A percentile compares a stretch with the other conserved stretches of the same genome.
Evolutionary conservation across 1,139 yeast species (phyloP).

Genomic region (Sugiyamaella pinicola): DNA sequence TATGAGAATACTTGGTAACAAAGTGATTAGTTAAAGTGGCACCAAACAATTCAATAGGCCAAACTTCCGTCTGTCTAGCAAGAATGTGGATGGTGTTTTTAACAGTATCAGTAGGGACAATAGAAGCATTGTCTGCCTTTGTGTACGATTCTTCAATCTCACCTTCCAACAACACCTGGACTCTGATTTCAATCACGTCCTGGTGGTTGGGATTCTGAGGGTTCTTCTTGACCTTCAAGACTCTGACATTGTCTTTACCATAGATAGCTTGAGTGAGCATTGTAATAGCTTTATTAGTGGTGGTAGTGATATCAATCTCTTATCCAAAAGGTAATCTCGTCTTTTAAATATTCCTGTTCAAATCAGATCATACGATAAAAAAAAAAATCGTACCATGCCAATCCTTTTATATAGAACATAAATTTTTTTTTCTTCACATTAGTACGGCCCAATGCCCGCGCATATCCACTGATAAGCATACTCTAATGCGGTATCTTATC

Average conservation of each 20-base stretch:
- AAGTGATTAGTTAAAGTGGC: conserved; percentile 83
- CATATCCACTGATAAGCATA: conserved; percentile 6
- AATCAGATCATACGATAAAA: neutral
- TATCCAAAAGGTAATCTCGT: too few species aligned
- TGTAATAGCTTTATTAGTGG: neutral
- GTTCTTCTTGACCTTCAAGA: conserved; percentile 81
- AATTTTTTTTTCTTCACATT: neutral
- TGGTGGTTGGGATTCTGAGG: conserved; percentile 68
- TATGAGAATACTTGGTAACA: conserved; percentile 71
- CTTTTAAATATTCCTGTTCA: conserved; percentile 5
- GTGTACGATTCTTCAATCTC: conserved; percentile 79
- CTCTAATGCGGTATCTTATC: conserved; percentile 1
- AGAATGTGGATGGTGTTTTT: conserved; percentile 82
- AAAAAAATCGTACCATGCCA: neutral
- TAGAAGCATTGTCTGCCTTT: conserved; percentile 79
- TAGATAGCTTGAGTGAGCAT: conserved; percentile 55
- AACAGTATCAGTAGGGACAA: conserved; percentile 93
- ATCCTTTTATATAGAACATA: neutral
- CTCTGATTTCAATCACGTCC: conserved; percentile 83
- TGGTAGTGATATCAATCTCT: too few species aligned
- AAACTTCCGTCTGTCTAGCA: conserved; percentile 73
- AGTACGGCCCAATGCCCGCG: conserved; percentile 5
- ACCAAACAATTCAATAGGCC: conserved; percentile 91
- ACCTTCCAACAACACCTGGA: conserved; percentile 72
- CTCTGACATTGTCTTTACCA: conserved; percentile 91